Percentiles rank a stretch among this genome's conserved stretches.
Evolutionary conservation across 1,139 yeast genomes (phyloP).

Genomic region (Geotrichum phurueaensis): DNA sequence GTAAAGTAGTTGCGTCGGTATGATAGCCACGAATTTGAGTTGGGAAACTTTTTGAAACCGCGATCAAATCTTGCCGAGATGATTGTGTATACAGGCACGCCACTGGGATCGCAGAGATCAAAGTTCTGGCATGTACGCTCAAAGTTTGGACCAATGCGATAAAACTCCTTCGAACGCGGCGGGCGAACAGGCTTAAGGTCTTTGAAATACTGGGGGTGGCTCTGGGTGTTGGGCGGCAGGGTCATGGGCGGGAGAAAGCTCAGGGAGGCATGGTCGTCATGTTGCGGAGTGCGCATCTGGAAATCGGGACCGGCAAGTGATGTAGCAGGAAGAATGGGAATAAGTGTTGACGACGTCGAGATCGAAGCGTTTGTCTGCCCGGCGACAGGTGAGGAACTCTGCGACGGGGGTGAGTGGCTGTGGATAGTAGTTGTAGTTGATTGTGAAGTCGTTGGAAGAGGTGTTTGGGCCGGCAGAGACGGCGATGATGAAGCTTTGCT

Average conservation of each 20-base stretch:
- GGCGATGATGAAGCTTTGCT: not conserved
- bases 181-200: constrained; percentile 2
- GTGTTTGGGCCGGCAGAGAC: not conserved
- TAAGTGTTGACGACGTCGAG: not conserved
- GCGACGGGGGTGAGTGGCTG: not conserved
- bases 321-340: not conserved
- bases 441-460: not conserved
- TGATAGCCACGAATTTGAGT: constrained; percentile 15
- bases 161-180: constrained; percentile 15
- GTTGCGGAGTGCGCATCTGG: not conserved
- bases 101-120: constrained; percentile 13
- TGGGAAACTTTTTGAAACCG: constrained; percentile 13
- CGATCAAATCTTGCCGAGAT: constrained; percentile 17
- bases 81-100: constrained; percentile 14
- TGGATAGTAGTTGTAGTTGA: not conserved
- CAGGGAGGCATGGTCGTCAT: not conserved
- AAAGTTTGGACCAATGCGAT: constrained; percentile 16
- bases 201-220: constrained; percentile 4
- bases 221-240: constrained; percentile 4
- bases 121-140: constrained; percentile 18
- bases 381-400: not conserved
- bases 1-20: constrained; percentile 18
- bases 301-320: not conserved
- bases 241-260: constrained; percentile 10
- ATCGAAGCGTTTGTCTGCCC: not conserved